Evolutionary conservation across 495 filamentous ascomycete species (phyloP), one percentile per base, ranked within the genome.

Genomic region (Neurospora tetrasperma): DNA sequence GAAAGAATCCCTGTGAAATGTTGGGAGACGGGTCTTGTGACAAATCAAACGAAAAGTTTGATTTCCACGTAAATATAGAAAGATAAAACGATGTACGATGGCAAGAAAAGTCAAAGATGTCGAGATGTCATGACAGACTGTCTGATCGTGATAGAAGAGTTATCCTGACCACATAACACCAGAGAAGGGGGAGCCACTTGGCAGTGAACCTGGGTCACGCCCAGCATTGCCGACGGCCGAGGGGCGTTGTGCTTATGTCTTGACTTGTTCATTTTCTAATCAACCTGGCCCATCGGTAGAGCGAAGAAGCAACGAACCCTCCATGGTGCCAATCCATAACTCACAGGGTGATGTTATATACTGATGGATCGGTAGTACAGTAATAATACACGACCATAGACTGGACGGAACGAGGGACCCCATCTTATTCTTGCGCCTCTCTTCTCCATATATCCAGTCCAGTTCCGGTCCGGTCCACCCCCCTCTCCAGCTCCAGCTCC

Each of bases 321-420:
- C 54, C 7, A 38, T 66, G 54, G 54, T 35, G 16, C 54, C 54
- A 66, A 27, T 66, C 27, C 27, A 27, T 66, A 66, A 27, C 27
- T 66, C 27, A 66, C 31, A 16, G 54, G 27, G 54, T 69, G 59
- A 41, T 72, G 59, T 70, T 59, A 69, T 76, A 76, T 73, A 76
- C 68, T 74, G 75, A 44, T 41, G 42, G 70, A 70, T 66, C 54
- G 54, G 54, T 73, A 73, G 75, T 76, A 74, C 74, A 69, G 39
- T 69, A 69, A 70, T 70, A 69, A 66, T 72, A 76, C 75, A 76
- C 41, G 27, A 66, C 54, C 27, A 27, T 66, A 0, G 27, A 66
- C 54, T 66, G 54, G 54, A 66, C 31, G 54, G 31, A 62, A 38
- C 54, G 14, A 66, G 23, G 54, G 54, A 66, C 12, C 27, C 54